These are phyloP conservation scores for Dalbergia cochinchinensis DNA, from an alignment of 306 rosid species.

Conservation along the genomic window DNA sequence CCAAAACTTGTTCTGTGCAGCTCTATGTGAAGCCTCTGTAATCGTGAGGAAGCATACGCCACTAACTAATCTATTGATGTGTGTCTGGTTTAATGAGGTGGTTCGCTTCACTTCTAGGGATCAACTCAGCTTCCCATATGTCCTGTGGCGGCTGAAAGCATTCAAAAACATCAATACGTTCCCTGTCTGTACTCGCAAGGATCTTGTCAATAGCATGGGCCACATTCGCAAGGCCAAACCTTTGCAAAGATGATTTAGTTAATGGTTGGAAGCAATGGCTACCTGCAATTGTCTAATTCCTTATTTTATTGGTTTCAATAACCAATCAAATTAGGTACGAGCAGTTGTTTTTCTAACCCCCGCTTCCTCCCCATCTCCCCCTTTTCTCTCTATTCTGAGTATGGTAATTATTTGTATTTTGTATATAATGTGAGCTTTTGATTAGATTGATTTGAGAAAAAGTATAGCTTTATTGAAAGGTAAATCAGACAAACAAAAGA, in stretches of 20 bases:
- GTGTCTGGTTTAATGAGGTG: conserved; percentile 94
- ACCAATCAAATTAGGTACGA: conserved; percentile 43
- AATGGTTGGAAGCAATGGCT: conserved; percentile 26
- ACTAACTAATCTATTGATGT: conserved; percentile 75
- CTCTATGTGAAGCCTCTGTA: conserved; percentile 90
- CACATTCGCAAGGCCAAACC: conserved; percentile 94
- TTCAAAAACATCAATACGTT: conserved; percentile 70
- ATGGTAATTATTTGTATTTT: conserved; percentile 39
- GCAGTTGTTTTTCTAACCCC: conserved; percentile 34
- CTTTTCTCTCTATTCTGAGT: background rate
- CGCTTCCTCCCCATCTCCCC: background rate
- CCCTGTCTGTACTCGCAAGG: conserved; percentile 97
- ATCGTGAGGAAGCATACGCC: conserved; percentile 83
- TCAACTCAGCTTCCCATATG: conserved; percentile 95
- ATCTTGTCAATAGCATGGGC: conserved; percentile 98
- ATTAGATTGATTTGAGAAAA: conserved; percentile 40
- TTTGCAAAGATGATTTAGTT: conserved; percentile 58
- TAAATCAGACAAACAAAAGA: conserved; percentile 39
- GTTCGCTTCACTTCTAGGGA: conserved; percentile 96
- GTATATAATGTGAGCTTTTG: conserved; percentile 28
- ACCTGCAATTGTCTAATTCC: conserved; percentile 36
- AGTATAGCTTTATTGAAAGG: conserved; percentile 26
- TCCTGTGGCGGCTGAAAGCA: conserved; percentile 82
- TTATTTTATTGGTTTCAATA: conserved; percentile 42
- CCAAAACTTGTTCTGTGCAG: conserved; percentile 61